Percentiles rank a stretch among this genome's conserved stretches.
These are phyloP conservation scores for Auricularia auricula-judae DNA, from an alignment of 768 basidiomycete species.

Conservation along the genomic window DNA sequence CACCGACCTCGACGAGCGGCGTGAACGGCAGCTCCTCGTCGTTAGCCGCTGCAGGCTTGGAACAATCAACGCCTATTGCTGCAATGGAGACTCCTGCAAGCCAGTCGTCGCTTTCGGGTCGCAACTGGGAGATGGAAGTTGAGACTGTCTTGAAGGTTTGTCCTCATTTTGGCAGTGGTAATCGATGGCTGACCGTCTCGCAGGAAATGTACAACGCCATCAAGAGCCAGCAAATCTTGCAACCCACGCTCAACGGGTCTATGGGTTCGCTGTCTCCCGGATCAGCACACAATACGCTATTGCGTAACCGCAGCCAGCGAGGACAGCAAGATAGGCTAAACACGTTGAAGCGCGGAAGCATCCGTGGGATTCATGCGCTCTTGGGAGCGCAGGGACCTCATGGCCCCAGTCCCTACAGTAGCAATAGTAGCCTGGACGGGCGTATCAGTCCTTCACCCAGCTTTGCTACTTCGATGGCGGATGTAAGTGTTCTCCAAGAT, in stretches of 20 bases:
- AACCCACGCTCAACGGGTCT: conserved; percentile 48
- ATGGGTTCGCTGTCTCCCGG: conserved; percentile 50
- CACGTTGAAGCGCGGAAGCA: conserved; percentile 81
- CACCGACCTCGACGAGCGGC: background rate
- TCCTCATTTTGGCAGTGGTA: too few relatives aligned
- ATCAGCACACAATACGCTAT: conserved; percentile 28
- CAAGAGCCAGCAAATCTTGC: conserved; percentile 82
- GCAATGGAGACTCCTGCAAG: conserved; percentile 38
- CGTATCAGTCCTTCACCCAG: conserved; percentile 92
- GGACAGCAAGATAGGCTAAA: conserved; percentile 59
- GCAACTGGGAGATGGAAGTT: conserved; percentile 76
- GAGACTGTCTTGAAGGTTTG: conserved; percentile 73
- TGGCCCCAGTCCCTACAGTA: conserved; percentile 75
- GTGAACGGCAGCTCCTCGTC: background rate
- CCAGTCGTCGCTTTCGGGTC: conserved; percentile 34
- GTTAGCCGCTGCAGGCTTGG: background rate
- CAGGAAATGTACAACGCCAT: conserved; percentile 94
- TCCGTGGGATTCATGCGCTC: conserved; percentile 78
- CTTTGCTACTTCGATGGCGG: conserved; percentile 80
- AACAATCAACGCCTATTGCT: conserved; percentile 1
- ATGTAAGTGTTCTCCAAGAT: conserved; percentile 34
- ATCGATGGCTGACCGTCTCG: background rate
- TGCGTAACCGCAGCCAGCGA: conserved; percentile 63
- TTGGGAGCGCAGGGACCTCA: conserved; percentile 39
- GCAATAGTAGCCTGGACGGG: conserved; percentile 74